Conservation (phyloP, 768 basidiomycete genomes). For the Podaxis mareebaensis region DNA sequence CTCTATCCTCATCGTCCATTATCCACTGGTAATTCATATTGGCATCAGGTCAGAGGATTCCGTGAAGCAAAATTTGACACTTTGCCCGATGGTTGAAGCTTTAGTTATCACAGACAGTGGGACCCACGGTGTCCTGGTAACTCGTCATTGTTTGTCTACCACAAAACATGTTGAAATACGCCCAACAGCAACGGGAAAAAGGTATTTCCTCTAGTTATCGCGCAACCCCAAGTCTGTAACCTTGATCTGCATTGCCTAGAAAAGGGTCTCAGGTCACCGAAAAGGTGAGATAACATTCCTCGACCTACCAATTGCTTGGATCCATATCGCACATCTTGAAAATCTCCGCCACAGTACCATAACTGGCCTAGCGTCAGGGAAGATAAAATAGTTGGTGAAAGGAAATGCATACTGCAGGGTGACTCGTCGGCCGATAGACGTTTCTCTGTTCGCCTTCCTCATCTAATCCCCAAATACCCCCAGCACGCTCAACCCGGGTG, state of each 20-base stretch:
- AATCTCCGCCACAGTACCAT: constrained; percentile 42
- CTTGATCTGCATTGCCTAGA: constrained; percentile 11
- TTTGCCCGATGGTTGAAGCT: too few species aligned
- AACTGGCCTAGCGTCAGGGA: constrained; percentile 26
- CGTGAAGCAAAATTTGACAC: too few species aligned
- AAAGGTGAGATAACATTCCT: background rate
- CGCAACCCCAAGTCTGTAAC: constrained; percentile 3
- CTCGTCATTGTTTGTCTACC: too few species aligned
- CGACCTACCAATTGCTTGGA: constrained; percentile 38
- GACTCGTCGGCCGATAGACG: constrained; percentile 40
- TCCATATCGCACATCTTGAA: constrained; percentile 28
- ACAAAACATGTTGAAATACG: too few species aligned
- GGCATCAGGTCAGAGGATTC: too few species aligned
- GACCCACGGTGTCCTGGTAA: too few species aligned
- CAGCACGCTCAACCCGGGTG: constrained; percentile 28
- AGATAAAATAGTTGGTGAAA: background rate
- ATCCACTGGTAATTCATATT: too few species aligned
- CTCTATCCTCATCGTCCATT: too few species aligned
- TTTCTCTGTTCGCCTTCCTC: constrained; percentile 40
- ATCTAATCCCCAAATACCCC: constrained; percentile 39
- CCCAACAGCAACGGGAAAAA: too few species aligned
- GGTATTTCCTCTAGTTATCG: background rate
- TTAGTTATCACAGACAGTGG: too few species aligned
- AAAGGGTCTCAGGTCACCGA: background rate
- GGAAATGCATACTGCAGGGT: constrained; percentile 36